These are phyloP conservation scores for Suhomyces yuchorum DNA, from an alignment of 1,139 yeast species.

Conservation along the genomic window DNA sequence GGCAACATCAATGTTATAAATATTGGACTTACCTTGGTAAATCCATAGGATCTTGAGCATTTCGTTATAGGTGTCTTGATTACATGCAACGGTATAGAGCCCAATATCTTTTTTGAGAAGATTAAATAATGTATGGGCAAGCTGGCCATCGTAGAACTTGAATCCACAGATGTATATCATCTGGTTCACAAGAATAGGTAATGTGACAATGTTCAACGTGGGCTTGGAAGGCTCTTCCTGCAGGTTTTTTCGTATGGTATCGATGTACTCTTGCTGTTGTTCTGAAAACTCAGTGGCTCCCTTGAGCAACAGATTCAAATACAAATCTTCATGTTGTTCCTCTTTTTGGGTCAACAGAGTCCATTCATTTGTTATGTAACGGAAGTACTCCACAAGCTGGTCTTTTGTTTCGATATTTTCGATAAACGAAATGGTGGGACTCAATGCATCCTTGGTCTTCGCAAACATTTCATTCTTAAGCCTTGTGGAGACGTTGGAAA, in stretches of 20 bases:
- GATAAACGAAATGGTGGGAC: conserved; percentile 29
- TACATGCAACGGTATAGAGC: conserved; percentile 39
- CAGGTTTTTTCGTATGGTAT: conserved; percentile 19
- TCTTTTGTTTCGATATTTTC: conserved; percentile 15
- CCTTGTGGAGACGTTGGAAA: conserved; percentile 17
- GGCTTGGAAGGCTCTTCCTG: conserved; percentile 27
- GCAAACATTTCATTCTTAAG: conserved; percentile 22
- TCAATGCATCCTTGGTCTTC: conserved; percentile 25
- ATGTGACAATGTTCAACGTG: conserved; percentile 34
- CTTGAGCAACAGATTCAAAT: conserved; percentile 19
- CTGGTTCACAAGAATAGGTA: conserved; percentile 42
- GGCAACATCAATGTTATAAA: conserved; percentile 39
- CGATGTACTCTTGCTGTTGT: conserved; percentile 23
- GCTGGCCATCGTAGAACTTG: conserved; percentile 38
- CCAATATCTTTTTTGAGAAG: conserved; percentile 35
- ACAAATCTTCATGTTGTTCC: conserved; percentile 11
- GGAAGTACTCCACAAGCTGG: conserved; percentile 22
- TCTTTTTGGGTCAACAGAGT: conserved; percentile 3
- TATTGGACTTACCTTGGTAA: conserved; percentile 39
- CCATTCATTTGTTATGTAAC: conserved; percentile 21
- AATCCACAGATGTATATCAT: conserved; percentile 29
- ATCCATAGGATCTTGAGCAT: conserved; percentile 42
- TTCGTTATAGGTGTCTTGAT: conserved; percentile 48
- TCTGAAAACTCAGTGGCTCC: conserved; percentile 17
- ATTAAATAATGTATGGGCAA: conserved; percentile 41